Evolutionary conservation across 73 alveolate species (phyloP), one percentile per base, ranked within the genome.

Genomic region (Paramecium pentaurelia): DNA sequence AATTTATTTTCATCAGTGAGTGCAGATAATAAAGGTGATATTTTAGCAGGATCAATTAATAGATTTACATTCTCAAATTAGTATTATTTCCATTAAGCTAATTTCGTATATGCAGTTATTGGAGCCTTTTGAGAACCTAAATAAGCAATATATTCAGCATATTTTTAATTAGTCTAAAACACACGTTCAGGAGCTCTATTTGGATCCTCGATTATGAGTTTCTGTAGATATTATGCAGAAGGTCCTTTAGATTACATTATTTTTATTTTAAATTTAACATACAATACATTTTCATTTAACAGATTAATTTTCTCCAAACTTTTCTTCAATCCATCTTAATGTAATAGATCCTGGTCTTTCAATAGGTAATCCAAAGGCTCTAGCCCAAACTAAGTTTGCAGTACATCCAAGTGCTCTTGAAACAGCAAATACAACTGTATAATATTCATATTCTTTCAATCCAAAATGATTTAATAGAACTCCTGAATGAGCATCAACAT

Each of bases 401-500:
- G 92, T 94, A 27, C 96, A 95, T 42, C 99, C 99, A 49, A 96
- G 92, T 27, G 99, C 96, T 51, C 99, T 95, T 12, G 99, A 95
- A 51, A 97, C 98, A 36, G 99, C 99, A 92, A 98, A 98, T 4
- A 97, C 89, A 14, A 97, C 99, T 44, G 99, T 93, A 92, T 95
- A 94, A 75, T 54, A 95, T 59, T 95, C 97, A 88, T 75, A 92
- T 71, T 96, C 94, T 22, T 89, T 92, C 10, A 97, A 71, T 7
- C 98, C 99, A 89, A 84, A 97, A 86, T 96, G 95, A 95, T 95
- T 91, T 36, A 97, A 90, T 30, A 97, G 94, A 25, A 96, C 97
- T 42, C 99, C 99, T 22, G 98, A 95, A 54, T 95, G 97, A 34
- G 99, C 98, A 88, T 97, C 99, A 25, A 97, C 99, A 86, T 97